Percentiles rank a stretch among this genome's conserved stretches.
Conservation (phyloP, 257 asterid species). For the Knoxia roxburghii region DNA sequence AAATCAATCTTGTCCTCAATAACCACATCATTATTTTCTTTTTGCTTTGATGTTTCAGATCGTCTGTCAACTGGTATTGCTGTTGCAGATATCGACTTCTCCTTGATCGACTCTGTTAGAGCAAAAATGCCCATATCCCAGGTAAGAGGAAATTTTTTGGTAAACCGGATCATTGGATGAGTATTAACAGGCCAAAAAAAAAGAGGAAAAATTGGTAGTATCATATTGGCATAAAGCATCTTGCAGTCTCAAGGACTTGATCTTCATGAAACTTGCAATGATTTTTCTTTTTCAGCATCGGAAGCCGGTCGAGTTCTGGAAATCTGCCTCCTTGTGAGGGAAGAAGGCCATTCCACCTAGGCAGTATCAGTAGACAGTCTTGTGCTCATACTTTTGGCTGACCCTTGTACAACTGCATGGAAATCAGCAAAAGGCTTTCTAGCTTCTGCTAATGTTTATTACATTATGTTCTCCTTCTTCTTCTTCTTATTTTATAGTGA, state of each 20-base stretch:
- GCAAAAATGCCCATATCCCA: conserved; percentile 73
- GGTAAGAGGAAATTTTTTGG: conserved; percentile 22
- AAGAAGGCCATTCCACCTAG: background rate
- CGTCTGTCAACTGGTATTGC: conserved; percentile 71
- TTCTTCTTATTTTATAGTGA: no score
- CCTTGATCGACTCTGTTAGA: conserved; percentile 57
- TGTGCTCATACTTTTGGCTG: background rate
- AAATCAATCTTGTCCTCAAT: background rate
- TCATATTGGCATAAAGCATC: background rate
- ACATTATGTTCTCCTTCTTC: no score
- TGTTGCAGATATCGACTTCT: conserved; percentile 81
- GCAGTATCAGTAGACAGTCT: background rate
- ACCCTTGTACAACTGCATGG: background rate
- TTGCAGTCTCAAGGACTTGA: background rate
- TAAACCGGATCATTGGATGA: background rate
- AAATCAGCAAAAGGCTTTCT: background rate
- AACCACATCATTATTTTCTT: background rate
- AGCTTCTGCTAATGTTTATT: background rate
- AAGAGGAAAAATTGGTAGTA: background rate
- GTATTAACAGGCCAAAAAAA: background rate
- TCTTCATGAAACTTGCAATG: background rate
- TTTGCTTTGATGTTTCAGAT: conserved; percentile 35
- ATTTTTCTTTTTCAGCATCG: conserved; percentile 48
- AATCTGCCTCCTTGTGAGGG: conserved; percentile 28
- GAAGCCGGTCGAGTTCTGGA: conserved; percentile 70